phyloP scores from a whole-genome alignment of 1,284 basidiomycete genomes.

The Stygiomarasmius scandens region DNA sequence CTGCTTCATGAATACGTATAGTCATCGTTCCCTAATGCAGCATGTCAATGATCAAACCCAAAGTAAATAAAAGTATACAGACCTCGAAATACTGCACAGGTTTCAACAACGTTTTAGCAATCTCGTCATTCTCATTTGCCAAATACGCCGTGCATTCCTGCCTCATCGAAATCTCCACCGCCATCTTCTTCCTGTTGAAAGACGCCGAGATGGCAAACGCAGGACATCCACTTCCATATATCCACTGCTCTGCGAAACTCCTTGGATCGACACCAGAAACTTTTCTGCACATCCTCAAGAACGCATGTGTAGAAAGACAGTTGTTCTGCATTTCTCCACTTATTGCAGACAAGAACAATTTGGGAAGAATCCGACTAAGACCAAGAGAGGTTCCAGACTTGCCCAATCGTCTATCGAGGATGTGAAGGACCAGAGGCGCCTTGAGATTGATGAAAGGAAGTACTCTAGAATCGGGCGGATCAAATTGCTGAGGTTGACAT shows the following conservation, averaged over 20 bases:
- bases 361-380: conserved; percentile 92
- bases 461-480: conserved; percentile 79
- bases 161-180: conserved; percentile 93
- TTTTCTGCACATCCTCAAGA: conserved; percentile 92
- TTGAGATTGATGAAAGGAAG: conserved; percentile 95
- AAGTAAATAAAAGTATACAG: conserved; percentile 13
- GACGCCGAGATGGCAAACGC: conserved; percentile 87
- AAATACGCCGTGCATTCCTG: conserved; percentile 84
- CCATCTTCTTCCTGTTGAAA: conserved; percentile 98
- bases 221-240: conserved; percentile 96
- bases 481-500: conserved; percentile 84
- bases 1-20: conserved; percentile 97
- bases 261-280: conserved; percentile 90
- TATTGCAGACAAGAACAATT: conserved; percentile 92
- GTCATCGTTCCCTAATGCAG: conserved; percentile 87
- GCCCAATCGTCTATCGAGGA: conserved; percentile 90
- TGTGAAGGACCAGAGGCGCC: conserved; percentile 92
- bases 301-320: conserved; percentile 86
- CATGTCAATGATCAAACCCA: conserved; percentile 13
- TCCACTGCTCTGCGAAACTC: conserved; percentile 96
- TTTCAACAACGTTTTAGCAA: conserved; percentile 71
- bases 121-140: conserved; percentile 68
- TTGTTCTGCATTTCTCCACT: conserved; percentile 90
- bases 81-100: conserved; percentile 90
- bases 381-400: conserved; percentile 96